phyloP scores from a whole-genome alignment of 495 filamentous ascomycete species.

The Diplogelasinospora grovesii region DNA sequence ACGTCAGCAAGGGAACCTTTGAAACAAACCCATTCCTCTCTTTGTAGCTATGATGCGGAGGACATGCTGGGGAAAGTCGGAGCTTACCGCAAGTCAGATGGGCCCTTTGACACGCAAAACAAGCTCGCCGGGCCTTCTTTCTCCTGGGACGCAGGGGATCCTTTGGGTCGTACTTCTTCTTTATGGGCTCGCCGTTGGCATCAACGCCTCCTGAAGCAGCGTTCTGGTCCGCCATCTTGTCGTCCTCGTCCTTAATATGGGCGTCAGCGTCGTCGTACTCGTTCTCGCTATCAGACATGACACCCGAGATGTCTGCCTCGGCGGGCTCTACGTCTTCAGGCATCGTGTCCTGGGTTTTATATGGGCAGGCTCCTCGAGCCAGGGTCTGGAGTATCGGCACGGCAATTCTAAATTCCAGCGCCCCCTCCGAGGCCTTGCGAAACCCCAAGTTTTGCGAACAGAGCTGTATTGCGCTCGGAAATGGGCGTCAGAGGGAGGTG shows the following conservation, averaged over 20 bases:
- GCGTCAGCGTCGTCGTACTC: conserved; percentile 42
- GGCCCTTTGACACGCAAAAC: conserved; percentile 93
- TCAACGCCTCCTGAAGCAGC: conserved; percentile 38
- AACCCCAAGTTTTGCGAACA: conserved; percentile 11
- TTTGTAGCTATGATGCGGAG: neutral
- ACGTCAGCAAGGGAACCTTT: conserved; percentile 8
- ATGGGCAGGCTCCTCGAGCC: conserved; percentile 27
- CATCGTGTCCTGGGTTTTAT: conserved; percentile 44
- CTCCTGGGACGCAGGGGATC: conserved; percentile 81
- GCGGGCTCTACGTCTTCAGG: conserved; percentile 37
- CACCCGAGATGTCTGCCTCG: conserved; percentile 46
- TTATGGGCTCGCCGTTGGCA: conserved; percentile 42
- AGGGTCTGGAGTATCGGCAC: conserved; percentile 8
- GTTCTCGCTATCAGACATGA: conserved; percentile 50
- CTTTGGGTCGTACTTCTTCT: conserved; percentile 66
- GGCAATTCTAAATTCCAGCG: conserved; percentile 36
- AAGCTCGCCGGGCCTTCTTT: conserved; percentile 94
- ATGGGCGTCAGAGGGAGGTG: conserved; percentile 15
- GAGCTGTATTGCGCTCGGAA: conserved; percentile 9
- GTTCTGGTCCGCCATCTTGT: conserved; percentile 51
- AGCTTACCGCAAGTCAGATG: conserved; percentile 95
- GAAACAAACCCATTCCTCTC: neutral
- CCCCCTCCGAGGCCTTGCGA: conserved; percentile 25
- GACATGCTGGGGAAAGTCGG: neutral
- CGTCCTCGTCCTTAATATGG: conserved; percentile 47